Base-by-base conservation (phyloP, 164 flowering plant species). In the Tinospora cordifolia region DNA sequence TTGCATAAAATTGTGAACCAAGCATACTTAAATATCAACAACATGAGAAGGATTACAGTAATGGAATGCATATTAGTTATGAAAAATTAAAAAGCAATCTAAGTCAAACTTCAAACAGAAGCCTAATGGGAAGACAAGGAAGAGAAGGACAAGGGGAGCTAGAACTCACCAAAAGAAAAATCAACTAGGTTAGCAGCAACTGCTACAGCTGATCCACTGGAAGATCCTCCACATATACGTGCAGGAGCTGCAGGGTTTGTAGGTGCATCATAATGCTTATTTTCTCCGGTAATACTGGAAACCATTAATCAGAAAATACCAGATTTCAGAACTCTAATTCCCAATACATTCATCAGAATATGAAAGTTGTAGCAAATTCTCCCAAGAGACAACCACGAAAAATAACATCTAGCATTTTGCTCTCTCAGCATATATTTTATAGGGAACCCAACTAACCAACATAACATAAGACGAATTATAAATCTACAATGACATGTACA, bases 131-230 rank as follows among this genome's bases (percentile, higher is more conserved):
- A 10, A 3, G 19, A 54, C n/a, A n/a, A 1, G 36, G 36, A 4
- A 4, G 60, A 17, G 21, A n/a, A 1, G 60, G 19, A 19, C n/a
- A n/a, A 17, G 9, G 9, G 54, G 19, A 47, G 36, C 36, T 30
- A 30, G n/a, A 75, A 46, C 87, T 79, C 71, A 91, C 98, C 98
- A 67, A 93, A 75, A 69, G 96, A 82, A 74, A 93, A 91, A 72
- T 93, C 97, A 78, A 86, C 96, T 69, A 91, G 71, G 63, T 81
- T 76, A 30, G 93, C 90, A 71, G 97, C 89, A 47, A 91, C 97
- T 54, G 96, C 88, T 9, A 90, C 98, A 79, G 98, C 93, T 76
- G 97, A 89, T 68, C 98, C 97, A 81, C 97, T 87, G 54, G 86
- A 91, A 71, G 96, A 82, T 69, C 98, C 98, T 44, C 98, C 98